Percentiles rank a stretch among this genome's conserved stretches.
phyloP scores from a whole-genome alignment of 306 rosid genomes.

The Malus sylvestris region DNA sequence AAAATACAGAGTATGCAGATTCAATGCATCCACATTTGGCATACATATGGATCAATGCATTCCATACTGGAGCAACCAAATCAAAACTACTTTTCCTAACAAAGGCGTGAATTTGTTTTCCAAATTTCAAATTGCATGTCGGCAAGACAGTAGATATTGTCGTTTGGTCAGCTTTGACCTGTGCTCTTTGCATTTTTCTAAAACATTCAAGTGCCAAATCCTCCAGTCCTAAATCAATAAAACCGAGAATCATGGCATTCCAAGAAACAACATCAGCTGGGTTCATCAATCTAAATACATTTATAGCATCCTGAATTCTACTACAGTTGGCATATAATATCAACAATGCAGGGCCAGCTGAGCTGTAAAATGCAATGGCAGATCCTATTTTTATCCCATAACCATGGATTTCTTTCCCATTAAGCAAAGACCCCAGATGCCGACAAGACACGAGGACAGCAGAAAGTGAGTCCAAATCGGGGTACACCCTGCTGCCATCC shows the following conservation, averaged over 20 bases:
- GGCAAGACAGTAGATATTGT: slow-evolving; percentile 40
- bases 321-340: slow-evolving; percentile 28
- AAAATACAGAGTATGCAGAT: slow-evolving; percentile 33
- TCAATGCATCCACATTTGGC: slow-evolving; percentile 33
- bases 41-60: slow-evolving; percentile 42
- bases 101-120: slow-evolving; percentile 37
- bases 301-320: slow-evolving; percentile 18
- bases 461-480: slow-evolving; percentile 45
- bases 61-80: slow-evolving; percentile 22
- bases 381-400: slow-evolving; percentile 28
- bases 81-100: slow-evolving; percentile 15
- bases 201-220: slow-evolving; percentile 31
- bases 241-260: slow-evolving; percentile 46
- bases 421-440: slow-evolving; percentile 18
- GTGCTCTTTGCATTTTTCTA: slow-evolving; percentile 31
- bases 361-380: slow-evolving; percentile 29
- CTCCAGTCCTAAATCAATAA: slow-evolving; percentile 26
- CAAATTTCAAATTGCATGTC: slow-evolving; percentile 32
- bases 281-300: slow-evolving; percentile 34
- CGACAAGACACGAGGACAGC: slow-evolving; percentile 36
- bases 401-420: slow-evolving; percentile 40
- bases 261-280: slow-evolving; percentile 38
- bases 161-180: slow-evolving; percentile 23
- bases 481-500: slow-evolving; percentile 14
- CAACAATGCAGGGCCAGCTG: slow-evolving; percentile 46